Evolutionary conservation across 2,329 filamentous ascomycete genomes (phyloP).

Genomic region (Trichoderma polysporum): DNA sequence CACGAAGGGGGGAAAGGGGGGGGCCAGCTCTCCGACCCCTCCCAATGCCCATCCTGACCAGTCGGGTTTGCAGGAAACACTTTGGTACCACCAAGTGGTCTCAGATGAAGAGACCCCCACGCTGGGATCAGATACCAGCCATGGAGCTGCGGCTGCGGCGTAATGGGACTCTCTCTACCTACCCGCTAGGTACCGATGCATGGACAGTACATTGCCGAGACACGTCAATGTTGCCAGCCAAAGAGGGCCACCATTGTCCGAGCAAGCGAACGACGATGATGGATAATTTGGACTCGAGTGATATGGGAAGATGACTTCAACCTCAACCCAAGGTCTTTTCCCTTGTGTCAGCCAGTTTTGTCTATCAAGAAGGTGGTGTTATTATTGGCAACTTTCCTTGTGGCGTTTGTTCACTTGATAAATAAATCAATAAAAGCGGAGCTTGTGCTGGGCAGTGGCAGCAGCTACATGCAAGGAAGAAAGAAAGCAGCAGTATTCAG

Average conservation of each 20-base stretch:
- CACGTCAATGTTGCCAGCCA: conserved; percentile 16
- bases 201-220: conserved; percentile 13
- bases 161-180: background rate
- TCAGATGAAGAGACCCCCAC: conserved; percentile 19
- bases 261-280: background rate
- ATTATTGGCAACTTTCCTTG: background rate
- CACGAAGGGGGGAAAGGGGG: conserved; percentile 3
- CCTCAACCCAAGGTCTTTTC: background rate
- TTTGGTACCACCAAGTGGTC: conserved; percentile 11
- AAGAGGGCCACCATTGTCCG: background rate
- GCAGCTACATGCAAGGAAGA: background rate
- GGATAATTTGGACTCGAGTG: background rate
- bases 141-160: conserved; percentile 10
- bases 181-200: conserved; percentile 16
- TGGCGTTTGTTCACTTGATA: background rate
- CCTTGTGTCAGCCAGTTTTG: background rate
- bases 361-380: background rate
- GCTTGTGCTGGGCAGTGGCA: background rate
- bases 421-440: background rate
- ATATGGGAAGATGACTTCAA: background rate
- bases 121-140: conserved; percentile 16
- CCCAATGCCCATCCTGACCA: conserved; percentile 10
- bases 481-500: background rate
- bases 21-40: background rate
- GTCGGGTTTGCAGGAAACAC: conserved; percentile 21